Conservation (phyloP, 306 rosid genomes). For the Sicyos edulis region DNA sequence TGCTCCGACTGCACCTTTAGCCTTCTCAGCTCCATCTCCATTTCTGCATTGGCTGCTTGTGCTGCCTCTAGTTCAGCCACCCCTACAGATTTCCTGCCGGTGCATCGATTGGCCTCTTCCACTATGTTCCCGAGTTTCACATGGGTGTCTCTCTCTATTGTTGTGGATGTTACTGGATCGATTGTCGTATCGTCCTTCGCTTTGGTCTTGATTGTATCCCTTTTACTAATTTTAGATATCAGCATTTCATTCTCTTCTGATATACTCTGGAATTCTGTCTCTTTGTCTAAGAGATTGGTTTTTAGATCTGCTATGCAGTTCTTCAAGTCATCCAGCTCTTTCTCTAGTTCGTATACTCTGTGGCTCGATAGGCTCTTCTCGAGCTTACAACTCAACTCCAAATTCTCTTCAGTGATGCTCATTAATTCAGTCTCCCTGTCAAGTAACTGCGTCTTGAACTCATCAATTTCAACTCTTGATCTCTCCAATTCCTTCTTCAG, state of each 20-base stretch:
- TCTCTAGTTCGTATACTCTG: constrained; percentile 45
- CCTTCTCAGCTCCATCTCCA: constrained; percentile 78
- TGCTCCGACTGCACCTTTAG: constrained; percentile 82
- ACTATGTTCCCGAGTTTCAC: constrained; percentile 54
- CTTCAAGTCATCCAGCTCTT: constrained; percentile 49
- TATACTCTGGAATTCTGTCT: constrained; percentile 79
- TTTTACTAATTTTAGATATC: constrained; percentile 48
- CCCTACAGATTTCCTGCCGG: constrained; percentile 44
- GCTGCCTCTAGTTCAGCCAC: constrained; percentile 77
- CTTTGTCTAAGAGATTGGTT: constrained; percentile 77
- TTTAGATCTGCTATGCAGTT: constrained; percentile 46
- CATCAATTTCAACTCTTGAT: constrained; percentile 54
- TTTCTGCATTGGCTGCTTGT: constrained; percentile 58
- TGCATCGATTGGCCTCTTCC: constrained; percentile 63
- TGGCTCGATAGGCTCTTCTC: constrained; percentile 34
- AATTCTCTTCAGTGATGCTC: constrained; percentile 81
- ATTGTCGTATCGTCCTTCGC: constrained; percentile 32
- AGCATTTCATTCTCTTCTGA: constrained; percentile 75
- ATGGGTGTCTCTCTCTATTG: constrained; percentile 24
- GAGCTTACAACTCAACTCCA: constrained; percentile 52
- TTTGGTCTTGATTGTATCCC: constrained; percentile 29
- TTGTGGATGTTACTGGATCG: constrained; percentile 47
- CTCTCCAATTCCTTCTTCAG: constrained; percentile 48
- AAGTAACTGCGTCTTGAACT: constrained; percentile 65
- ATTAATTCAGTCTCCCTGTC: constrained; percentile 83